Evolutionary conservation across 768 basidiomycete species (phyloP), one percentile per base, ranked within the genome.

Genomic region (Hericium alpestre): DNA sequence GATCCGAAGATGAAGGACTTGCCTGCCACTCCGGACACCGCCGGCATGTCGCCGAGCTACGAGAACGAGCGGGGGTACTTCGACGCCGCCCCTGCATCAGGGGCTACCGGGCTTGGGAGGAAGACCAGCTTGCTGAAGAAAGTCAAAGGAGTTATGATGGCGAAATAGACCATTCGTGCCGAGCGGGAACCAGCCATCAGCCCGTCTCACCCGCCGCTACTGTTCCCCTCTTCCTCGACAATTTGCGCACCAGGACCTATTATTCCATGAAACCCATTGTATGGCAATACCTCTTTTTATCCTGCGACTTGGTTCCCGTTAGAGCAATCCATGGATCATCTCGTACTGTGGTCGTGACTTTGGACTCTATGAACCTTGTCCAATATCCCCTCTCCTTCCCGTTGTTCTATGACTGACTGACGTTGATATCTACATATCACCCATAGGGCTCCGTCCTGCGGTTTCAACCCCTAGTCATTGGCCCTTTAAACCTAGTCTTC

Each of bases 1-100:
- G 72, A 76, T 52, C 73, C 66, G 56, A 69, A 69, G 65, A 78
- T 82, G 56, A 89, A 91, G 69, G 83, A 73, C 20, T 71, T 78
- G 7, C 73, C 78, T 55, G 63, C 72, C 54, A 71, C 77, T 38
- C 78, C 81, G 10, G 50, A 63, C 51, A 68, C 69, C 32, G 65
- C 62, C 22, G 55, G 62, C 4, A 38, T 54, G 10, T 69, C 69
- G 43, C 64, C 66, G 37, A 54, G 13, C 22, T 16, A 20, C 15
- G 51, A 47, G 12, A 50, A 27, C 18, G 55, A 50, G 4, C 20
- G 52, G 10, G 49, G 43, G 18, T 57, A 61, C 46, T 57, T 51
- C 25, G 60, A 58, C 27, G 22, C 50, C 3, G 49, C n/a, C 5
- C 15, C 18, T 32, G 18, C 37, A 7, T 18, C 53, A 27, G 55